Evolutionary conservation across 805 yeast species (phyloP).

Genomic region (Metschnikowia lochheadii): DNA sequence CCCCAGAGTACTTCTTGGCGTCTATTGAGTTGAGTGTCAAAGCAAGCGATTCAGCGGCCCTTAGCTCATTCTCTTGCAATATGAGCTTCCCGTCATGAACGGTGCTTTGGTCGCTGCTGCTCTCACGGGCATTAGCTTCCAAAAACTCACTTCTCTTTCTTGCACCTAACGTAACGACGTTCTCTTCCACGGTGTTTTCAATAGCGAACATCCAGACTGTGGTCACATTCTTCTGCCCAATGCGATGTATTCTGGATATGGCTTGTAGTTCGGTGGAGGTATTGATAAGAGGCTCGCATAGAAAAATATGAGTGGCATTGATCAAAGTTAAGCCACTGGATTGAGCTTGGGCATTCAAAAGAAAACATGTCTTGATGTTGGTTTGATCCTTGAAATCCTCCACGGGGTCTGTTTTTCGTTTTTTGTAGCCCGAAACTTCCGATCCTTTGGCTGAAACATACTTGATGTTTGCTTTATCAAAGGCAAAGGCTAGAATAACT

Average conservation of each 20-base stretch:
- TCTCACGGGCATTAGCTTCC: slow-evolving; percentile 15
- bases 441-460: slow-evolving; percentile 53
- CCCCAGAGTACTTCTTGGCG: slow-evolving; percentile 4
- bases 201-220: slow-evolving; percentile 91
- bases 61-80: slow-evolving; percentile 13
- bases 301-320: slow-evolving; percentile 87
- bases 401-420: slow-evolving; percentile 24
- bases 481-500: slow-evolving; percentile 59
- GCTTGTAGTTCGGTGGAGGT: slow-evolving; percentile 89
- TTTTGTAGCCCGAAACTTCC: slow-evolving; percentile 6
- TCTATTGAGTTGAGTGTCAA: slow-evolving; percentile 10
- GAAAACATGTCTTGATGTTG: slow-evolving; percentile 69
- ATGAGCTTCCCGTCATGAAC: background rate
- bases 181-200: slow-evolving; percentile 82
- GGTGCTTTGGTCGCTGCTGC: background rate
- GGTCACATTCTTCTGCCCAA: slow-evolving; percentile 80
- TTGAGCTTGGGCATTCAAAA: slow-evolving; percentile 79
- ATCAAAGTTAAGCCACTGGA: slow-evolving; percentile 88
- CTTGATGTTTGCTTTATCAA: slow-evolving; percentile 53
- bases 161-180: slow-evolving; percentile 67
- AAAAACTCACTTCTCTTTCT: slow-evolving; percentile 50
- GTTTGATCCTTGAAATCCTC: slow-evolving; percentile 56
- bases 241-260: slow-evolving; percentile 84
- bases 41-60: slow-evolving; percentile 19
- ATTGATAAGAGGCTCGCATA: slow-evolving; percentile 90